Evolutionary conservation across 208 protist species (phyloP).

Genomic region (Endotrypanum monterogeii): DNA sequence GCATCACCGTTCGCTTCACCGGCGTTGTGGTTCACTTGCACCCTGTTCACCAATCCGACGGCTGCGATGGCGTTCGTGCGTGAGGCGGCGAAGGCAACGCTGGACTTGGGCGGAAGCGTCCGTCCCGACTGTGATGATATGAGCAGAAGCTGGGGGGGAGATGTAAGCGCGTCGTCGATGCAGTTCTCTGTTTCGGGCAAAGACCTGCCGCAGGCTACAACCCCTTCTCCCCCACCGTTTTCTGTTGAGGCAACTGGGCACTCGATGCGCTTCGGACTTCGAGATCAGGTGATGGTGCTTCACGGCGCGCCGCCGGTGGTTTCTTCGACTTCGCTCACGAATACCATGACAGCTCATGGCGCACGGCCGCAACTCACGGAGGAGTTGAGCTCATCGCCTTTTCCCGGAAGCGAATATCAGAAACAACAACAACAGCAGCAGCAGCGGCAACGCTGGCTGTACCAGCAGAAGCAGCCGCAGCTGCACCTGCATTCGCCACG

Average conservation of each 20-base stretch:
- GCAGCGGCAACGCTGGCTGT: not conserved
- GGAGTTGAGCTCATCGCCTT: not conserved
- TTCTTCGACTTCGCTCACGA: not conserved
- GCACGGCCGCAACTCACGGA: not conserved
- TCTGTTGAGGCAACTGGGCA: not conserved
- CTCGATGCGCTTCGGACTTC: conserved; percentile 15
- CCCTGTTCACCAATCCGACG: conserved; percentile 13
- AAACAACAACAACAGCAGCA: conserved; percentile 1
- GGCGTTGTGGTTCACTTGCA: conserved; percentile 29
- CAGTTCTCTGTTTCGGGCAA: not conserved
- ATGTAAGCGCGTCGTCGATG: not conserved
- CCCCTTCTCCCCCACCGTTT: not conserved
- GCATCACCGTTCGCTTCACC: not conserved
- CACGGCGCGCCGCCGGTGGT: conserved; percentile 5
- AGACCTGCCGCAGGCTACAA: not conserved
- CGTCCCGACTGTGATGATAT: not conserved
- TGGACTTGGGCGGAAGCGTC: not conserved
- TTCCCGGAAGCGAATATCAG: not conserved
- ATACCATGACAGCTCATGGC: not conserved
- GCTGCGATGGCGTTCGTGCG: conserved; percentile 13
- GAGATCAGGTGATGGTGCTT: conserved; percentile 22
- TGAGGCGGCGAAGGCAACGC: not conserved
- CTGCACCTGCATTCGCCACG: not conserved
- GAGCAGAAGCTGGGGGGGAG: not conserved
- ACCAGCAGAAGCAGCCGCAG: not conserved